phyloP scores from a whole-genome alignment of 768 basidiomycete genomes.

The Tylopilus subfusipes region DNA sequence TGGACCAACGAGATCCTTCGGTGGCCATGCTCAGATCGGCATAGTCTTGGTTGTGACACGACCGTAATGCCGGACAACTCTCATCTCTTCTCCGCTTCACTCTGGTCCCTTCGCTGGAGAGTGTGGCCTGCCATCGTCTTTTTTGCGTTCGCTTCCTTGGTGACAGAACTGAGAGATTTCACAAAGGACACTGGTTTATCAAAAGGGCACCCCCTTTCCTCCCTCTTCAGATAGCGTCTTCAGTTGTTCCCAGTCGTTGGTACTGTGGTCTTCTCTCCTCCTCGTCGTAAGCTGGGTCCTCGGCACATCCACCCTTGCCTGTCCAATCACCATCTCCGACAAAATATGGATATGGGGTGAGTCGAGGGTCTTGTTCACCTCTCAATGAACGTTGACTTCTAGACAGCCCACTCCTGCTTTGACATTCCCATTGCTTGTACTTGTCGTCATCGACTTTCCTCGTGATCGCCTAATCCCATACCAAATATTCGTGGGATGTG shows the following conservation, averaged over 20 bases:
- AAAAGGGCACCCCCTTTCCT: conserved; percentile 40
- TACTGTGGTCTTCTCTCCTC: conserved; percentile 62
- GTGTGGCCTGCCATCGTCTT: conserved; percentile 52
- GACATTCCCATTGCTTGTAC: conserved; percentile 57
- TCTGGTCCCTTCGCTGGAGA: conserved; percentile 54
- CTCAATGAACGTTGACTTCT: background rate
- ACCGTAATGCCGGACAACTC: no score
- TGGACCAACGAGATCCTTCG: conserved; percentile 49
- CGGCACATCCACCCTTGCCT: conserved; percentile 48
- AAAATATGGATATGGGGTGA: conserved; percentile 58
- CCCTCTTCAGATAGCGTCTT: background rate
- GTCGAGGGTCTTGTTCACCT: conserved; percentile 22
- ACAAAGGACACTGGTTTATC: conserved; percentile 71
- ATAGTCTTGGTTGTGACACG: no score
- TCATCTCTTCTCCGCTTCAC: conserved; percentile 24
- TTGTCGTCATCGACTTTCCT: conserved; percentile 74
- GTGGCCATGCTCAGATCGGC: no score
- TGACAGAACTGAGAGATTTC: conserved; percentile 50
- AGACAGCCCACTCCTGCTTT: conserved; percentile 52
- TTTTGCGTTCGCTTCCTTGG: conserved; percentile 63
- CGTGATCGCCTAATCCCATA: conserved; percentile 55
- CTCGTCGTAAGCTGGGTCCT: conserved; percentile 68
- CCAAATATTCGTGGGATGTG: conserved; percentile 54
- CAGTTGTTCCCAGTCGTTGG: conserved; percentile 40
- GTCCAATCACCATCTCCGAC: conserved; percentile 46